Conservation (phyloP, 75 land plant genomes). For the Cryptomeria japonica region DNA sequence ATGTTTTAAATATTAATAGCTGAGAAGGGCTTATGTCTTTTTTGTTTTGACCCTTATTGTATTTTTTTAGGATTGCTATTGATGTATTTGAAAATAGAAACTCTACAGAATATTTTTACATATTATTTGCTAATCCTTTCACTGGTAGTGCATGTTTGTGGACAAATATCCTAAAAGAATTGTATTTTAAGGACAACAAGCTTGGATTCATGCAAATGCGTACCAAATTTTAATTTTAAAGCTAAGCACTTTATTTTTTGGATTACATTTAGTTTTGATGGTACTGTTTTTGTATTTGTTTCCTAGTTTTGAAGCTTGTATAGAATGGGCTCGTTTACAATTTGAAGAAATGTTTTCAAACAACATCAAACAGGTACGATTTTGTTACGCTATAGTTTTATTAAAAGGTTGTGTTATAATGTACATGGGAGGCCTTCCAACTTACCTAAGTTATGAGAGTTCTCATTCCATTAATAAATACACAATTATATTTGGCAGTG, state of each 20-base stretch:
- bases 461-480: background rate
- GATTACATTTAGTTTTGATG: conserved; percentile 10
- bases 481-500: background rate
- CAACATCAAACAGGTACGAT: conserved; percentile 51
- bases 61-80: background rate
- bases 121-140: background rate
- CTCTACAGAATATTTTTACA: background rate
- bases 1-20: background rate
- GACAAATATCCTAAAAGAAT: background rate
- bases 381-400: background rate
- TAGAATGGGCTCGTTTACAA: conserved; percentile 62
- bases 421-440: background rate
- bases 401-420: conserved; percentile 4
- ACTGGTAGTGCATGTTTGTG: background rate
- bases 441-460: background rate
- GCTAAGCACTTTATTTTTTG: background rate
- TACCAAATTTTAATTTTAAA: background rate
- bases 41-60: background rate
- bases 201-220: background rate
- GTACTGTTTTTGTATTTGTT: background rate
- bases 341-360: conserved; percentile 59
- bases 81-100: background rate
- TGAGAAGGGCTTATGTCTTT: background rate
- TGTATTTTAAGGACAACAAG: background rate
- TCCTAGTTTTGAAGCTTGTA: conserved; percentile 52